phyloP scores from a whole-genome alignment of 148 eudicot species.

The Tetragonia tetragonoides region DNA sequence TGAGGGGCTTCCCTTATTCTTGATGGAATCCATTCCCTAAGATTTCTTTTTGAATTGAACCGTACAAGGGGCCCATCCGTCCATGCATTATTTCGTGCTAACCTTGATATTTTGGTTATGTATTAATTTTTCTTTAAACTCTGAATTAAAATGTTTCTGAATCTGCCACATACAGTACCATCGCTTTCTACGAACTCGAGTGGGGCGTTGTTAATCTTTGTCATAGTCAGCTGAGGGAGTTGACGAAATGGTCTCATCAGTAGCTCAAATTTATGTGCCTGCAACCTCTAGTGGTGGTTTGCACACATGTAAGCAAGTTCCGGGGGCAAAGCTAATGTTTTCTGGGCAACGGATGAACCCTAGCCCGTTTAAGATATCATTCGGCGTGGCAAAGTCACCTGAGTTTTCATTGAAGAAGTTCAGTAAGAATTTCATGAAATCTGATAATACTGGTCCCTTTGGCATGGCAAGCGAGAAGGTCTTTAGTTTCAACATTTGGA shows the following conservation, averaged over 20 bases:
- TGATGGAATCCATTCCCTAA: no score
- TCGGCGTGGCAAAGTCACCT: constrained; percentile 5
- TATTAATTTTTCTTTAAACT: background rate
- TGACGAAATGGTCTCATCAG: constrained; percentile 21
- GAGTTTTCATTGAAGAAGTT: background rate
- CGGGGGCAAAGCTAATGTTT: constrained; percentile 11
- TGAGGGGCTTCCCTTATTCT: no score
- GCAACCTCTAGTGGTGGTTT: constrained; percentile 10
- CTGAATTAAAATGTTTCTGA: background rate
- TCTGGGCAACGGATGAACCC: constrained; percentile 13
- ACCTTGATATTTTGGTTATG: no score
- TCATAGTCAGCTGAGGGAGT: background rate
- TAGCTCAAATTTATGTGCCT: constrained; percentile 20
- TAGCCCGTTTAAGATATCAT: constrained; percentile 4
- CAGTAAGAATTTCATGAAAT: background rate
- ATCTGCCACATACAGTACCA: background rate
- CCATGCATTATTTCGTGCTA: background rate
- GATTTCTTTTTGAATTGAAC: no score
- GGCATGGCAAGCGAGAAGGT: constrained; percentile 3
- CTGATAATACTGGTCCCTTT: constrained; percentile 11
- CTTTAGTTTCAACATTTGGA: constrained; percentile 13
- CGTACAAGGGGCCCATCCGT: no score
- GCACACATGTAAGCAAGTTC: constrained; percentile 18
- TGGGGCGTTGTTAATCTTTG: background rate
- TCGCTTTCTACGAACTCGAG: background rate